Base-by-base conservation (phyloP, 192 early-diverging fungal species). In the Rhizoclosmatium globosum region DNA sequence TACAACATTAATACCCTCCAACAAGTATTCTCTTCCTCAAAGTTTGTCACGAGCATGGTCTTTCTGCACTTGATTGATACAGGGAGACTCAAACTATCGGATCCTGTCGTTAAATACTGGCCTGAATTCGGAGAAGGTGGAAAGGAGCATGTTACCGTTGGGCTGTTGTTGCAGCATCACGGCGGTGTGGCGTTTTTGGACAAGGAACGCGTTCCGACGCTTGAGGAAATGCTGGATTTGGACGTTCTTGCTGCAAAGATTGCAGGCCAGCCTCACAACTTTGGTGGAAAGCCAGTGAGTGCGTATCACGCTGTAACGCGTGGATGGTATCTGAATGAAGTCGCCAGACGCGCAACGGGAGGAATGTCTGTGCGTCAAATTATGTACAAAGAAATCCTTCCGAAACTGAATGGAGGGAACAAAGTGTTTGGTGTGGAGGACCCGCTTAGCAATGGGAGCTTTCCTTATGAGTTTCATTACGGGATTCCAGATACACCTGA, bases 121-220 rank as follows among this genome's bases (percentile, higher is more conserved):
- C 92, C 93, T 3, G 92, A 94, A 75, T 94, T 94, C 81, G 92
- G 85, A 4, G 81, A 85, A 67, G 90, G 91, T 4, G 89, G n/a
- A n/a, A n/a, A n/a, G n/a, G n/a, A n/a, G n/a, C n/a, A n/a, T n/a
- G n/a, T n/a, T n/a, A n/a, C n/a, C n/a, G n/a, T n/a, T n/a, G n/a
- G n/a, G n/a, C n/a, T n/a, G n/a, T n/a, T n/a, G n/a, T n/a, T n/a
- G n/a, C n/a, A n/a, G n/a, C n/a, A 89, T 60, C 94, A 94, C 79
- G 80, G 89, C 46, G 93, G 93, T n/a, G 91, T 94, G n/a, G 81
- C 88, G n/a, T 89, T 66, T 59, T 68, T 94, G 13, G 89, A 92
- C 66, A 44, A 71, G 6, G 64, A 79, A 87, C n/a, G n/a, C n/a
- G n/a, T n/a, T n/a, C n/a, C n/a, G n/a, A n/a, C n/a, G n/a, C n/a